Percentiles rank a stretch among this genome's conserved stretches.
phyloP scores from a whole-genome alignment of 495 filamentous ascomycete species.

The Durotheca rogersii region DNA sequence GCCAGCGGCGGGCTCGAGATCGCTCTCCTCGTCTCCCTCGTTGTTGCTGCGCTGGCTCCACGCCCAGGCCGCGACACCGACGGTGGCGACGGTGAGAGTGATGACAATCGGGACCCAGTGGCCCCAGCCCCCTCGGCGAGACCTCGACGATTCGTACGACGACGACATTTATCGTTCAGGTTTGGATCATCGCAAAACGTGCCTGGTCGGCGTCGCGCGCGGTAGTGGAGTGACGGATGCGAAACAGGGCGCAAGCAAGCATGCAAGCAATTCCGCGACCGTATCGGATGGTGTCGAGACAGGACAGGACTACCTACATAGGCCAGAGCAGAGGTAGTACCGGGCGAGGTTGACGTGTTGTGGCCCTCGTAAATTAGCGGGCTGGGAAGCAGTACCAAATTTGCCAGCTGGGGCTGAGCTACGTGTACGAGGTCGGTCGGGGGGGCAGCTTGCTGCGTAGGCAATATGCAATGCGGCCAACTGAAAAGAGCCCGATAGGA shows the following conservation, averaged over 20 bases:
- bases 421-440: conserved; percentile 22
- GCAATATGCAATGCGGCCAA: too few species aligned
- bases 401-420: conserved; percentile 21
- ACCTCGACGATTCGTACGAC: conserved; percentile 67
- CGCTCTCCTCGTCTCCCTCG: conserved; percentile 60
- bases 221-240: conserved; percentile 28
- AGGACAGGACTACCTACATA: too few species aligned
- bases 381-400: conserved; percentile 15
- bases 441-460: not conserved
- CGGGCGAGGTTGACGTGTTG: conserved; percentile 3
- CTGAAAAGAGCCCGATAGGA: conserved; percentile 15
- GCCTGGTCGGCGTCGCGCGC: conserved; percentile 26
- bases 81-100: conserved; percentile 80
- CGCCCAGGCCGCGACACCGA: conserved; percentile 84
- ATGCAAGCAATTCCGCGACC: too few species aligned
- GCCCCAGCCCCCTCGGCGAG: conserved; percentile 66
- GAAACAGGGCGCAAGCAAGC: conserved; percentile 22
- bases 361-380: conserved; percentile 13
- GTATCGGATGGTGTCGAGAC: too few species aligned
- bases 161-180: conserved; percentile 69
- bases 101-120: conserved; percentile 85
- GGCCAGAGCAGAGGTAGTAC: conserved; percentile 7
- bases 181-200: conserved; percentile 32
- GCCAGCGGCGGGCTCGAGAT: conserved; percentile 37
- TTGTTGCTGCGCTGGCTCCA: conserved; percentile 82